A percentile compares a stretch with the other conserved stretches of the same genome.
These are phyloP conservation scores for Botrytis byssoidea DNA, from an alignment of 2,329 filamentous ascomycete species.

Conservation along the genomic window DNA sequence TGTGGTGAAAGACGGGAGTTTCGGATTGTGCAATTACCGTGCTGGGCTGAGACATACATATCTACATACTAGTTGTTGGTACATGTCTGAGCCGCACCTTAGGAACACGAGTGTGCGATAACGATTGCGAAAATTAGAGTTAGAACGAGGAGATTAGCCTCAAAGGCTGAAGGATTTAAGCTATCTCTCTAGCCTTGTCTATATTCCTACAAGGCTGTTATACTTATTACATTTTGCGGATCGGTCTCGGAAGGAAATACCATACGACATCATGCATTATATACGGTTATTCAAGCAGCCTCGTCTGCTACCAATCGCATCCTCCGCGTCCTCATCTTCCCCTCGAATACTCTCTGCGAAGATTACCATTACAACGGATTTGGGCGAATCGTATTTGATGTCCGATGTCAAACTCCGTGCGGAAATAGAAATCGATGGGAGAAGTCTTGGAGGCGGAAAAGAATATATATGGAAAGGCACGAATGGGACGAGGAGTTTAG, in stretches of 20 bases:
- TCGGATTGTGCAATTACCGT: constrained; percentile 5
- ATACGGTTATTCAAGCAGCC: constrained; percentile 68
- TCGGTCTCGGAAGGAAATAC: background rate
- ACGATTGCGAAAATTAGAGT: background rate
- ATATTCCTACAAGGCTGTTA: background rate
- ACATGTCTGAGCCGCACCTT: background rate
- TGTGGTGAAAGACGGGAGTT: constrained; percentile 3
- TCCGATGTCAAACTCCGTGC: constrained; percentile 35
- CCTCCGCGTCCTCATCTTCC: constrained; percentile 7
- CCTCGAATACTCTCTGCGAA: constrained; percentile 43
- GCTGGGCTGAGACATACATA: constrained; percentile 10
- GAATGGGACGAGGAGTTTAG: constrained; percentile 32
- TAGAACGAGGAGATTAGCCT: constrained; percentile 6
- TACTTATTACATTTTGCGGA: background rate
- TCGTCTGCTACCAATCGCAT: constrained; percentile 41
- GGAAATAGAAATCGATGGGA: constrained; percentile 24
- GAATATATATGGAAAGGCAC: constrained; percentile 33
- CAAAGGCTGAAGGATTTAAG: background rate
- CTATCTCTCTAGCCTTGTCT: constrained; percentile 1
- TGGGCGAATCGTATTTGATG: constrained; percentile 47
- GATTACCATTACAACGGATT: constrained; percentile 66
- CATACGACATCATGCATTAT: constrained; percentile 51
- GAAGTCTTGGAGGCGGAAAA: constrained; percentile 13
- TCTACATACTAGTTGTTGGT: background rate
- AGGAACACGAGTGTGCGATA: constrained; percentile 4